phyloP scores from a whole-genome alignment of 2,329 filamentous ascomycete species.

The Helicocarpus griseus region DNA sequence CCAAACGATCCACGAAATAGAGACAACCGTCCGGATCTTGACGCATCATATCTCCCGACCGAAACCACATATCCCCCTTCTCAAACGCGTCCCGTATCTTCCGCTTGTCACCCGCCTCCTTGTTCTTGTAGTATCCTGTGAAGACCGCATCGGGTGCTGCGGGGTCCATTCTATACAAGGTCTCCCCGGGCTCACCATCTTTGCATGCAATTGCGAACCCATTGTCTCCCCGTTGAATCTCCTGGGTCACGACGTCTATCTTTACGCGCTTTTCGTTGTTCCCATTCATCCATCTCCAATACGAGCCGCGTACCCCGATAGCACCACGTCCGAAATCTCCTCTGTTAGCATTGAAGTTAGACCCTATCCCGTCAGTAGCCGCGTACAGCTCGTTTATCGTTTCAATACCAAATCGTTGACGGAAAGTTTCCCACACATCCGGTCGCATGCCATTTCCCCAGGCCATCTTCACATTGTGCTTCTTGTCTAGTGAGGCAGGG shows the following conservation, averaged over 20 bases:
- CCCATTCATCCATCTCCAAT: constrained; percentile 4
- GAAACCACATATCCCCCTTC: constrained; percentile 4
- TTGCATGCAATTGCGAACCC: constrained; percentile 2
- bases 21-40: constrained; percentile 1
- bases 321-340: constrained; percentile 2
- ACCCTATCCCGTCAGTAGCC: constrained; percentile 25
- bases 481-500: constrained; percentile 34
- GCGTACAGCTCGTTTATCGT: constrained; percentile 32
- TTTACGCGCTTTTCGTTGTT: constrained; percentile 3
- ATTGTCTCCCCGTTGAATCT: neutral
- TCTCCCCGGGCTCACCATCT: neutral
- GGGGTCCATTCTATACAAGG: constrained; percentile 1
- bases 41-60: constrained; percentile 4
- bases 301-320: neutral
- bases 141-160: constrained; percentile 2
- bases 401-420: constrained; percentile 29
- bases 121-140: neutral
- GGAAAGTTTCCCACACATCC: constrained; percentile 32
- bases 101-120: neutral
- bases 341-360: constrained; percentile 2
- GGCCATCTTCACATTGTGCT: constrained; percentile 36
- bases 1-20: constrained; percentile 20
- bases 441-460: constrained; percentile 36
- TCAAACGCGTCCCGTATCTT: constrained; percentile 1
- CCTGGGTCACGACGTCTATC: constrained; percentile 2